These are phyloP conservation scores for Lipomyces chichibuensis DNA, from an alignment of 805 yeast species.

Conservation along the genomic window DNA sequence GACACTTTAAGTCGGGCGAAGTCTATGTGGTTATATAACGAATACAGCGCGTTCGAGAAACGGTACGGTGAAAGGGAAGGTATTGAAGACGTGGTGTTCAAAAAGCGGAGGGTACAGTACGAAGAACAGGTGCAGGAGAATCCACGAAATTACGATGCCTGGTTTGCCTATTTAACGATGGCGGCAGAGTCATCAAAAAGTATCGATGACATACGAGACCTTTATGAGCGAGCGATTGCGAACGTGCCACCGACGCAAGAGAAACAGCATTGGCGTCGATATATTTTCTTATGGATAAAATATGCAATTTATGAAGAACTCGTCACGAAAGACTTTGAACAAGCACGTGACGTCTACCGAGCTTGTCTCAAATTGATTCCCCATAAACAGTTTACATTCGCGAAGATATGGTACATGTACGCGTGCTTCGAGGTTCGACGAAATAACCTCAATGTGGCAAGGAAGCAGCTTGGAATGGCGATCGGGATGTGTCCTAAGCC, in stretches of 20 bases:
- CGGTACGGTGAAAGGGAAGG: conserved; percentile 60
- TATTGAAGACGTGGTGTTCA: conserved; percentile 56
- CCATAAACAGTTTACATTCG: conserved; percentile 63
- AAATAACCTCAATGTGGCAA: conserved; percentile 52
- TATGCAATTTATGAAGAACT: conserved; percentile 67
- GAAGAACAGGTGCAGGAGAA: conserved; percentile 52
- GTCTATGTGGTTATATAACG: conserved; percentile 47
- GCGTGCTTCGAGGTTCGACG: conserved; percentile 77
- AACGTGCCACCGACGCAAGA: conserved; percentile 47
- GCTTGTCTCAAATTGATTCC: conserved; percentile 57
- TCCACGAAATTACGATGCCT: conserved; percentile 68
- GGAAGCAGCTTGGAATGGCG: conserved; percentile 71
- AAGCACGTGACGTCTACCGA: conserved; percentile 57
- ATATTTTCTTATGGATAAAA: conserved; percentile 69
- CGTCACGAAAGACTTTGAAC: conserved; percentile 47
- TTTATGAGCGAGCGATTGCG: conserved; percentile 53
- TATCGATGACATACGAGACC: conserved; percentile 43
- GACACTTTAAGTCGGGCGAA: conserved; percentile 50
- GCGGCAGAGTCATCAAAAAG: conserved; percentile 48
- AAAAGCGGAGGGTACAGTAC: conserved; percentile 60
- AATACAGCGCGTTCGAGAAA: conserved; percentile 64
- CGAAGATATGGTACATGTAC: conserved; percentile 70
- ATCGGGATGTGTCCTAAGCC: conserved; percentile 69
- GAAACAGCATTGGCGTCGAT: conserved; percentile 65
- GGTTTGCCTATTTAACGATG: conserved; percentile 77